phyloP scores from a whole-genome alignment of 139 green algal species.

The Closterium sp. region DNA sequence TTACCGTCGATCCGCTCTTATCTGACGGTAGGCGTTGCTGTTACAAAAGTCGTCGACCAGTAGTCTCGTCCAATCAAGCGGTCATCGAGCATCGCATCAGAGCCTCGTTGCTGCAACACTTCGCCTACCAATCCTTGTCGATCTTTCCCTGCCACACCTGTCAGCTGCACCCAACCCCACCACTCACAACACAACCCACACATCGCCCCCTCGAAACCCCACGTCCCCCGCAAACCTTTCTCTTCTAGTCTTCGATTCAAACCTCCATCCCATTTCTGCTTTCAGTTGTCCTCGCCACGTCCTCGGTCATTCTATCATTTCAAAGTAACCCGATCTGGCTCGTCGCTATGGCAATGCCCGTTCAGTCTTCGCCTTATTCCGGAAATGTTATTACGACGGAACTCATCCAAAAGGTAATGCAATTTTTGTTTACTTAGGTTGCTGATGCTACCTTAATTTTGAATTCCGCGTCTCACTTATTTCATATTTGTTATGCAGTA shows the following conservation, averaged over 20 bases:
- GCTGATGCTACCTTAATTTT: not conserved
- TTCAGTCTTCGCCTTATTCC: not conserved
- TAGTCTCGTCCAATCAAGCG: no score
- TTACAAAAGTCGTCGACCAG: not conserved
- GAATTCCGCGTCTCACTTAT: not conserved
- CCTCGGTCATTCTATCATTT: not conserved
- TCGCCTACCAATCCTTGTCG: not conserved
- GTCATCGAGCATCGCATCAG: no score
- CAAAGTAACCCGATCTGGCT: no score
- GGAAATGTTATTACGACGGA: slow-evolving; percentile 27
- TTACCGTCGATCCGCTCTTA: not conserved
- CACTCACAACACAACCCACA: not conserved
- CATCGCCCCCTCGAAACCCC: not conserved
- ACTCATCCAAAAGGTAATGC: slow-evolving; percentile 34
- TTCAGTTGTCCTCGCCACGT: not conserved
- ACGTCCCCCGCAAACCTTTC: not conserved
- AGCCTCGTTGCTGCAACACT: not conserved
- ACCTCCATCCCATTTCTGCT: not conserved
- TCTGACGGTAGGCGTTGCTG: not conserved
- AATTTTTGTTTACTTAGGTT: not conserved
- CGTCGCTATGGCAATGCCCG: not conserved
- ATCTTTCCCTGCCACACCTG: not conserved
- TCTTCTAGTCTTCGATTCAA: not conserved
- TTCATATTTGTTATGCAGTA: slow-evolving; percentile 35
- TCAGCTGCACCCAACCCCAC: not conserved